A percentile compares a stretch with the other conserved stretches of the same genome.
Evolutionary conservation across 257 asterid species (phyloP).

Genomic region (Gynochthodes officinalis): DNA sequence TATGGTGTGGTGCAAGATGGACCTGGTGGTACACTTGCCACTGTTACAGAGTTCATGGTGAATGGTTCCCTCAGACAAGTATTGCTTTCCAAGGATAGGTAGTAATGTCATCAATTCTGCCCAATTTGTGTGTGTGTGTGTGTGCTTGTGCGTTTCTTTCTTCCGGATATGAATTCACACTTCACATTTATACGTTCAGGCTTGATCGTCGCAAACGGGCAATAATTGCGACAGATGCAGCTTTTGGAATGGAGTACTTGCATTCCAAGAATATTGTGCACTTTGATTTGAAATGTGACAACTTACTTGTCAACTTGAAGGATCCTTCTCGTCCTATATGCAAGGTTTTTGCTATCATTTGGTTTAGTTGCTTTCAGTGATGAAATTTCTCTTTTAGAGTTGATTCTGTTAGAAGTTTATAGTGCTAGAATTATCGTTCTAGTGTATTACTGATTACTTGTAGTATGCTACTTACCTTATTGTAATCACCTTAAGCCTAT

Average conservation of each 20-base stretch:
- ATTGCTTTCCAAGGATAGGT: slow-evolving; percentile 78
- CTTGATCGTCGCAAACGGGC: slow-evolving; percentile 92
- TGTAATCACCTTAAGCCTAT: too few relatives aligned
- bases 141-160: too few relatives aligned
- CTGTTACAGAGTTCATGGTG: slow-evolving; percentile 93
- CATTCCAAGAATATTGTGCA: slow-evolving; percentile 94
- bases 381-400: background rate
- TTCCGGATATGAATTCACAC: slow-evolving; percentile 3
- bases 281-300: slow-evolving; percentile 91
- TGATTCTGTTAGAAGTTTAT: too few relatives aligned
- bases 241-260: slow-evolving; percentile 95
- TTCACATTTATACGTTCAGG: slow-evolving; percentile 37
- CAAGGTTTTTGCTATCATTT: slow-evolving; percentile 50
- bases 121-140: background rate
- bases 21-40: slow-evolving; percentile 92
- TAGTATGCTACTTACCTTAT: too few relatives aligned
- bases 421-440: too few relatives aligned
- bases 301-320: slow-evolving; percentile 92
- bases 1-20: slow-evolving; percentile 97
- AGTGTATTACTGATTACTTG: too few relatives aligned
- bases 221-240: slow-evolving; percentile 94
- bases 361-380: background rate
- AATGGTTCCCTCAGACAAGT: slow-evolving; percentile 90
- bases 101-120: background rate
- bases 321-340: slow-evolving; percentile 93